Conservation (phyloP, 352 stramenopile genomes). For the Globisporangium barbulae region DNA sequence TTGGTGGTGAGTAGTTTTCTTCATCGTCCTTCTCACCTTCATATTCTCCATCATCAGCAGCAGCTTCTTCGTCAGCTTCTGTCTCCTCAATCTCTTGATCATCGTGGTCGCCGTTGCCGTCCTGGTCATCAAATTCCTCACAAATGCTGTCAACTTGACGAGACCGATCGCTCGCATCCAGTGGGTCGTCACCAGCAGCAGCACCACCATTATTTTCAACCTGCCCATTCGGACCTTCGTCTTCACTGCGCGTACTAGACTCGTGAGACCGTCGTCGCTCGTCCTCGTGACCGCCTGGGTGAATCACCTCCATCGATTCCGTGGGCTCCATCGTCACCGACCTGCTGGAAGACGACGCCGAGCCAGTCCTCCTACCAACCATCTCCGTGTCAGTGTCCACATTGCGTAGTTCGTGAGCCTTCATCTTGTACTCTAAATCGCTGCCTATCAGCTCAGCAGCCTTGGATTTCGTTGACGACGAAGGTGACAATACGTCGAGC, state of each 20-base stretch:
- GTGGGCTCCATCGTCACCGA: not conserved
- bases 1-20: not conserved
- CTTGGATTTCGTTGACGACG: not conserved
- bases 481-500: not conserved
- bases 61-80: not conserved
- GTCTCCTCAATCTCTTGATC: not conserved
- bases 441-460: not conserved
- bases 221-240: not conserved
- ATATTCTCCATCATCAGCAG: not conserved
- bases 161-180: not conserved
- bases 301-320: not conserved
- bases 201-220: not conserved
- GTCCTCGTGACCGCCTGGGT: not conserved
- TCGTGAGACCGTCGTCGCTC: not conserved
- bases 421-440: not conserved
- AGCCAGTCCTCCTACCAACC: not conserved
- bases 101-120: not conserved
- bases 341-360: conserved; percentile 7
- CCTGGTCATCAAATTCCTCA: not conserved
- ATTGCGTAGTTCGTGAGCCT: not conserved
- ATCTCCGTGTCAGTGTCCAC: not conserved
- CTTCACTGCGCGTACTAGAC: not conserved
- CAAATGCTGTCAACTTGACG: not conserved
- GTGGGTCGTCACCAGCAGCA: not conserved
- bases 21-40: not conserved